Conservation (phyloP, 441 rosid genomes). For the Mallotus repandus region DNA sequence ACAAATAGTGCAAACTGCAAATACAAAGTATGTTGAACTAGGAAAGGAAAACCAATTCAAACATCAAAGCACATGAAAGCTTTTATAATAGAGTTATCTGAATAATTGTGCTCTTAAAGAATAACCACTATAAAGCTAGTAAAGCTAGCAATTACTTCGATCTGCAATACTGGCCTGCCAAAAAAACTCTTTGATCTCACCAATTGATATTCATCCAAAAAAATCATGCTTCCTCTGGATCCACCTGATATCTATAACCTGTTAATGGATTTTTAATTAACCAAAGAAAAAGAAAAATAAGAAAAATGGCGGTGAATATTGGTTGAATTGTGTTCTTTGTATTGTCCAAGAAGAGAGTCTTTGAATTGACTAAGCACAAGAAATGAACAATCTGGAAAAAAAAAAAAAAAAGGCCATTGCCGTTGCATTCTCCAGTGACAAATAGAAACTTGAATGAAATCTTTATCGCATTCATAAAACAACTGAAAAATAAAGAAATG, state of each 20-base stretch:
- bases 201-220: not conserved
- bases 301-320: not conserved
- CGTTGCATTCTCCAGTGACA: too few species aligned
- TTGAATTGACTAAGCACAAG: not conserved
- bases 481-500: too few species aligned
- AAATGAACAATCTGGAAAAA: too few species aligned
- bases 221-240: conserved; percentile 12
- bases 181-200: conserved; percentile 9
- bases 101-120: too few species aligned
- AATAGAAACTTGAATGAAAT: too few species aligned
- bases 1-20: too few species aligned
- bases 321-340: not conserved
- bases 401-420: too few species aligned
- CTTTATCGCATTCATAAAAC: too few species aligned
- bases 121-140: not conserved
- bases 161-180: not conserved
- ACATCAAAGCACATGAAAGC: too few species aligned
- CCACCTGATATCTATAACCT: conserved; percentile 42
- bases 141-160: not conserved
- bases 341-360: not conserved
- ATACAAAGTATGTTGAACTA: too few species aligned
- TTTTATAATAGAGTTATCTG: too few species aligned
- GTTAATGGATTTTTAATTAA: conserved; percentile 36
- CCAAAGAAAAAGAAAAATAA: not conserved
- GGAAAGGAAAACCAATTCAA: too few species aligned